phyloP scores from a whole-genome alignment of 208 protist species.

The Acanthamoeba healyi region DNA sequence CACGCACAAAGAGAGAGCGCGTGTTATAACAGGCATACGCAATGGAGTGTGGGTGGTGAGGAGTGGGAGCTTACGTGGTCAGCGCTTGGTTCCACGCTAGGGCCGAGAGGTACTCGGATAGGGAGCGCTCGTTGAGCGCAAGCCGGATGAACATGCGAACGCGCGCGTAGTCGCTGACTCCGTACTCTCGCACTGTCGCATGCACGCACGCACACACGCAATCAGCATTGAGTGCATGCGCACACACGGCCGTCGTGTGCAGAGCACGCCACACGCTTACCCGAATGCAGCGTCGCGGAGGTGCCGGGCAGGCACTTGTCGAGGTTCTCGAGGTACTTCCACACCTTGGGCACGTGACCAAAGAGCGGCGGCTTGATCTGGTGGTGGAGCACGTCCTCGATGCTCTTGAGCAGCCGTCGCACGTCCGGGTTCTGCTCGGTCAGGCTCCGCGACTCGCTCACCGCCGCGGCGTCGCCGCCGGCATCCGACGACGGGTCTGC shows the following conservation, averaged over 20 bases:
- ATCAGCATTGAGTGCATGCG: neutral
- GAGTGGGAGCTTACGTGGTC: neutral
- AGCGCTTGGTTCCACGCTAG: neutral
- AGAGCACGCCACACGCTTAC: neutral
- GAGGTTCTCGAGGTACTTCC: constrained; percentile 4
- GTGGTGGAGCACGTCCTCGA: constrained; percentile 16
- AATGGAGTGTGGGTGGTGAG: neutral
- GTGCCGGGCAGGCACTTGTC: constrained; percentile 10
- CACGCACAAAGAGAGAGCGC: neutral
- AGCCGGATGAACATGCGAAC: neutral
- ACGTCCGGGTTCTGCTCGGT: neutral
- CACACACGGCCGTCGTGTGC: too few species aligned
- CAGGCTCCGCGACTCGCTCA: neutral
- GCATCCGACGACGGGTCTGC: too few species aligned
- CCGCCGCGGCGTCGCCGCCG: neutral
- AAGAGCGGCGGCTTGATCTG: neutral
- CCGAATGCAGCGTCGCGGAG: neutral
- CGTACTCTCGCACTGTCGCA: neutral
- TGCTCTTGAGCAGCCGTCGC: neutral
- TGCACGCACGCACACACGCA: neutral
- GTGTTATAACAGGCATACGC: neutral
- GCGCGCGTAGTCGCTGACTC: neutral
- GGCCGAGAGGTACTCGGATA: neutral
- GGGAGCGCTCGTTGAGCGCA: constrained; percentile 20
- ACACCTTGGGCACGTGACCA: neutral